These are phyloP conservation scores for Letharia columbiana DNA, from an alignment of 495 filamentous ascomycete species.

Conservation along the genomic window DNA sequence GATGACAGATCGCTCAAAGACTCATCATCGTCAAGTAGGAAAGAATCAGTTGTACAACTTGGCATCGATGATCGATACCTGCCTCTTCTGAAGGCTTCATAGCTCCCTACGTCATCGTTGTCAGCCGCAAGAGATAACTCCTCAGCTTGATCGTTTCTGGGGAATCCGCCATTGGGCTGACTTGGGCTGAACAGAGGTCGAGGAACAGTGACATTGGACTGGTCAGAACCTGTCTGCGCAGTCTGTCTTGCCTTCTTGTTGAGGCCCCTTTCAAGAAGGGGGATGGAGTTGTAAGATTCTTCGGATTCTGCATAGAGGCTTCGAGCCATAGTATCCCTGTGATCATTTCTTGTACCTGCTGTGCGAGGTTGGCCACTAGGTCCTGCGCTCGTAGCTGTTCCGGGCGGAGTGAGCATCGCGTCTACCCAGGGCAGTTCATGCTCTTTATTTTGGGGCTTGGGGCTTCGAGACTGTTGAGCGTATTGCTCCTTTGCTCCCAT, in stretches of 20 bases:
- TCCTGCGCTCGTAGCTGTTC: background rate
- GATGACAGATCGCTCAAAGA: slow-evolving; percentile 70
- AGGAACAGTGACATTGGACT: slow-evolving; percentile 20
- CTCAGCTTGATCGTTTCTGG: background rate
- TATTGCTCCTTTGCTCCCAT: background rate
- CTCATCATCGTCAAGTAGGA: slow-evolving; percentile 60
- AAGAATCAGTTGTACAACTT: slow-evolving; percentile 41
- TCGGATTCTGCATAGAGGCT: slow-evolving; percentile 43
- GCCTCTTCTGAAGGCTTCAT: slow-evolving; percentile 42
- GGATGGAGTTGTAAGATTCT: slow-evolving; percentile 68
- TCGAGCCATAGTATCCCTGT: slow-evolving; percentile 13
- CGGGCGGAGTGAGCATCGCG: background rate
- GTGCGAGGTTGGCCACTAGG: background rate
- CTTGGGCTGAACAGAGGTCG: slow-evolving; percentile 22
- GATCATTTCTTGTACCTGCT: background rate
- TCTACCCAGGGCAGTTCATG: slow-evolving; percentile 1
- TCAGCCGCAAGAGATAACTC: slow-evolving; percentile 4
- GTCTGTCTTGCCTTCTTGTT: slow-evolving; percentile 48
- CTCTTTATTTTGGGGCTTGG: slow-evolving; percentile 7
- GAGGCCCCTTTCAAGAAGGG: slow-evolving; percentile 64
- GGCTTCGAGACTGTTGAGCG: background rate
- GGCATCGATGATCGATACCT: slow-evolving; percentile 38
- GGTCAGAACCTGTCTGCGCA: slow-evolving; percentile 25
- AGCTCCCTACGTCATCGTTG: slow-evolving; percentile 8
- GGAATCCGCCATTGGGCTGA: background rate